Base-by-base conservation (phyloP, 306 rosid genomes). In the Rosa lucieae region DNA sequence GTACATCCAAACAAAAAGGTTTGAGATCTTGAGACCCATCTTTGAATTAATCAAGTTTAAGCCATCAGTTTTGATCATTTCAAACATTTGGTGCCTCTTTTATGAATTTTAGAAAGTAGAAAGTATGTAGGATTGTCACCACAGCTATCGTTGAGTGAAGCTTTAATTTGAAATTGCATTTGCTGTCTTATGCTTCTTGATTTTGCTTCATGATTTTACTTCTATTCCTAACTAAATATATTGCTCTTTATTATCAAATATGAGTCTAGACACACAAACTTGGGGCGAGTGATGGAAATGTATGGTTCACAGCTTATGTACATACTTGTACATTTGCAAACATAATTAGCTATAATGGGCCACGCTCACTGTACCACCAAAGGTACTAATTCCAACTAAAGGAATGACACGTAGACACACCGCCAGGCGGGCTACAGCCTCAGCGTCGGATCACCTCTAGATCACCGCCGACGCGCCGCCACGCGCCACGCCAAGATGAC, bases 251-350 rank as follows among this genome's bases (percentile, higher is more conserved):
- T 67, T 75, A 18, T 39, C 59, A 93, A 97, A 75, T 32, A 83
- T 77, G 84, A 87, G 26, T 79, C 92, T 10, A 89, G 14, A 40
- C 65, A 68, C 46, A 85, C 93, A 59, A 94, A 92, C 84, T 82
- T 92, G 76, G 97, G 94, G 63, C 86, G 92, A 48, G 5, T 92
- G 56, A 88, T 94, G 93, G 96, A 89, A 84, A 67, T 52, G 47
- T 63, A 94, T 74, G 93, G 89, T 68, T 48, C 97, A 80, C 56
- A 82, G 85, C 83, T 26, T 26, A 26, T 26, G n/a, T n/a, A n/a
- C n/a, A n/a, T n/a, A n/a, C n/a, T n/a, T n/a, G n/a, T n/a, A n/a
- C n/a, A n/a, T n/a, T n/a, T n/a, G n/a, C n/a, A n/a, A n/a, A n/a
- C n/a, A n/a, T n/a, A n/a, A n/a, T n/a, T n/a, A n/a, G n/a, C n/a